Conservation (phyloP, 2,329 filamentous ascomycete species). For the Lecanicillium sp. region DNA sequence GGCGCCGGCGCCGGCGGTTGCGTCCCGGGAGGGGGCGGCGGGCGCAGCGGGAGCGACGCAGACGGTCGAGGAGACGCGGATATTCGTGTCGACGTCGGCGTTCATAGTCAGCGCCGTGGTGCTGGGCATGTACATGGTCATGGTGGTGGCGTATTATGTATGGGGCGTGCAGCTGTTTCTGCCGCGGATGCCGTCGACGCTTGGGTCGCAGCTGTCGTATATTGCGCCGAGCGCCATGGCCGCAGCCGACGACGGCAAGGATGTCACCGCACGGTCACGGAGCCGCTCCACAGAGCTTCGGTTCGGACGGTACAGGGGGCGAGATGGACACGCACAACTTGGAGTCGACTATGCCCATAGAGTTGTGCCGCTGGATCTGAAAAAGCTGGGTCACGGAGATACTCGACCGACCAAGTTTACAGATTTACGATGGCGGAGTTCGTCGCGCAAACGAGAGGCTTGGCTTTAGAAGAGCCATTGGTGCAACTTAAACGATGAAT, state of each 20-base stretch:
- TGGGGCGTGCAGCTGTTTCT: conserved; percentile 36
- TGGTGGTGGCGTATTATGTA: conserved; percentile 38
- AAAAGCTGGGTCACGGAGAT: not conserved
- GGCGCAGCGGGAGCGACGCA: conserved; percentile 13
- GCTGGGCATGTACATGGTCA: conserved; percentile 36
- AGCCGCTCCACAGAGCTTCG: conserved; percentile 35
- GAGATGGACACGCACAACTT: conserved; percentile 40
- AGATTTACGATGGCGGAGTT: no score
- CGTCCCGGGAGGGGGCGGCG: no score
- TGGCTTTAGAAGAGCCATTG: no score
- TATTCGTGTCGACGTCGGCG: conserved; percentile 43
- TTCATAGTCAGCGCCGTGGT: conserved; percentile 40
- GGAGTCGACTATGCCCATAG: conserved; percentile 40
- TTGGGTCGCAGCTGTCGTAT: conserved; percentile 42
- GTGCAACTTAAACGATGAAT: no score
- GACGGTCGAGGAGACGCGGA: conserved; percentile 28
- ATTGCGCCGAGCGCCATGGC: conserved; percentile 40
- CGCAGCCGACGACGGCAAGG: conserved; percentile 19
- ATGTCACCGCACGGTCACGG: not conserved
- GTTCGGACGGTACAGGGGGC: conserved; percentile 45
- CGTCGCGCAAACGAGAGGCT: no score
- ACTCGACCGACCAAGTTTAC: not conserved
- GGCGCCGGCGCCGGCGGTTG: no score
- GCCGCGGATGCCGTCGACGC: conserved; percentile 44
- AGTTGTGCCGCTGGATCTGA: not conserved